These are phyloP conservation scores for Trichoderma sp. DNA, from an alignment of 2,329 filamentous ascomycete genomes.

Conservation along the genomic window DNA sequence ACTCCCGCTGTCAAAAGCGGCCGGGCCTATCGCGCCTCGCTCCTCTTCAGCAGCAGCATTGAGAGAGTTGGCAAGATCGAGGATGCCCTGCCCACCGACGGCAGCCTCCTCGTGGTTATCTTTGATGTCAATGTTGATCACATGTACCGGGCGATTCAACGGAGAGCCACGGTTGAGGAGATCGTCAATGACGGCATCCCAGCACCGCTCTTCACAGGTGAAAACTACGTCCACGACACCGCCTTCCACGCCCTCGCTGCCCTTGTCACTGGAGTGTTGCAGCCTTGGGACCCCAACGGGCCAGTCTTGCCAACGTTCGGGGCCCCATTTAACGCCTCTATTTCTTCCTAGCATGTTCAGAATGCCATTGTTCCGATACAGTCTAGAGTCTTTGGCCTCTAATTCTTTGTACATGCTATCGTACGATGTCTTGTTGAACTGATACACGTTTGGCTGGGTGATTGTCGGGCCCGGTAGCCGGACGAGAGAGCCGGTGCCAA, in stretches of 20 bases:
- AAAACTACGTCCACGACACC: conserved; percentile 93
- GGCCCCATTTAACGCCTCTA: conserved; percentile 87
- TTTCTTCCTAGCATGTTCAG: conserved; percentile 96
- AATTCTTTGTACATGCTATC: conserved; percentile 93
- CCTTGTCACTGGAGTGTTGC: conserved; percentile 74
- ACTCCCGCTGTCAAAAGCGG: conserved; percentile 69
- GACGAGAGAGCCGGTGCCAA: conserved; percentile 93
- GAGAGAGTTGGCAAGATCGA: conserved; percentile 83
- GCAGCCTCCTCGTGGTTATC: conserved; percentile 97
- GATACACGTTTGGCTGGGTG: conserved; percentile 93
- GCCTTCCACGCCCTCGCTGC: conserved; percentile 77
- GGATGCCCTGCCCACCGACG: conserved; percentile 84
- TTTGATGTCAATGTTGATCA: conserved; percentile 98
- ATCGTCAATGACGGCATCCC: conserved; percentile 96
- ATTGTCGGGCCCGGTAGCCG: conserved; percentile 90
- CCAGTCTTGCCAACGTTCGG: conserved; percentile 98
- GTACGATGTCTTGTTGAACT: conserved; percentile 97
- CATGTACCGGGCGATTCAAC: conserved; percentile 90
- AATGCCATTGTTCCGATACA: conserved; percentile 91
- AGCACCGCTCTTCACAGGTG: conserved; percentile 96
- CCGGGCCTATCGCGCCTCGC: conserved; percentile 63
- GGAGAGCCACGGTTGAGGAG: conserved; percentile 81
- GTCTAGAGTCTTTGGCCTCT: conserved; percentile 75
- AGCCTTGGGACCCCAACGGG: conserved; percentile 80
- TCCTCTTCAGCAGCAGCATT: conserved; percentile 81